Base-by-base conservation (phyloP, 305 asterid genomes). In the Solanum hybrid region DNA sequence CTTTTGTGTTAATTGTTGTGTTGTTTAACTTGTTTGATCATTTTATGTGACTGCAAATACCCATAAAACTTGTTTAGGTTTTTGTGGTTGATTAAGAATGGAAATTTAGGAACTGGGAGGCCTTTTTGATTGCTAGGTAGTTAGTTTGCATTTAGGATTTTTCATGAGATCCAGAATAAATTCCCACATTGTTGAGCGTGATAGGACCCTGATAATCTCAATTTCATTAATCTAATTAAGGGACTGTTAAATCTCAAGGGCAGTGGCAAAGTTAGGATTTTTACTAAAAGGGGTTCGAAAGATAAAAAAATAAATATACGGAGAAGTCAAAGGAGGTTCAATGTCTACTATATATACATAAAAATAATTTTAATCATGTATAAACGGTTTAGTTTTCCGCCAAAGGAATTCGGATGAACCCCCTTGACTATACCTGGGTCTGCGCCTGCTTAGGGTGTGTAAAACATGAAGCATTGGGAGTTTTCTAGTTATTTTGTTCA, bases 1-100 rank as follows among this genome's bases (percentile, higher is more conserved):
- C 86, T 89, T 89, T 73, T 76, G 86, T 91, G 90, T 91, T 92
- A 46, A 78, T 89, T 46, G 12, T 69, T 77, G 75, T 81, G 89
- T 77, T 60, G 3, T 40, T 34, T 82, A 13, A 34, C 9, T 72
- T 82, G 75, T 89, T 35, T 56, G 20, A 27, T 85, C 77, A 72
- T 75, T 20, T 51, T 85, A n/a, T 46, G 20, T 82, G 78, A 4
- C 86, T 7, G 85, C 14, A 46, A 72, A 29, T 82, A 17, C 42
- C 26, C 29, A 76, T 75, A 38, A 88, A n/a, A 40, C 2, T 42
- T 31, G 77, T 77, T 81, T 77, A 76, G 89, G 56, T 76, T 88
- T 76, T 14, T 46, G 32, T 88, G 86, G 5, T 77, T 79, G 56
- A 46, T 88, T 35, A 76, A 36, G 82, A 10, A 66, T 76, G 85